Base-by-base conservation (phyloP, 192 early-diverging fungal species). In the Coemansia brasiliensis region DNA sequence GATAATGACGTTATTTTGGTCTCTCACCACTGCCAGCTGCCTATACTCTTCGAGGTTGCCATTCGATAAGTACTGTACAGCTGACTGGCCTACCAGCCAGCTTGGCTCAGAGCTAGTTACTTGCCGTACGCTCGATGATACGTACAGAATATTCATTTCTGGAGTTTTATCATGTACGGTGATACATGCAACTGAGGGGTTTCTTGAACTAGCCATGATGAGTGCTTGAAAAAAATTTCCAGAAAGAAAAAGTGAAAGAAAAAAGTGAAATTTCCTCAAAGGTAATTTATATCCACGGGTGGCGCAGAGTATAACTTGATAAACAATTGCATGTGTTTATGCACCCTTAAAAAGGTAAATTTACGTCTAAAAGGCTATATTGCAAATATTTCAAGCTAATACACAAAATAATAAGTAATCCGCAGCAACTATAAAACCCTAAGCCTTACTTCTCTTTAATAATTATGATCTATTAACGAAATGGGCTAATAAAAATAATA, bases 111-210 rank as follows among this genome's bases (percentile, higher is more conserved):
- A 65, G 2, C 49, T 32, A 1, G 65, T 41, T 2, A 42, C 51
- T 7, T 48, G 5, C 10, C 55, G 43, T 4, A 62, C 49, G 7
- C 42, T 64, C 3, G 73, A 69, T 3, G 73, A 69, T 4, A 65
- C 63, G 4, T 69, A 76, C 16, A 76, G 48, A 17, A 65, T 17
- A 4, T 63, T 53, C 73, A 76, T 61, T 10, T 63, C 56, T 1
- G 58, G 66, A 15, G 67, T 59, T 32, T 58, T 69, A 40, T 76
- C 67, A 17, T 76, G 73, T 2, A 76, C 46, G 1, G 58, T 66
- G 12, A 75, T 55, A 24, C 52, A 75, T 22, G n/a, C 40, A n/a
- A 29, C 1, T 0, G 39, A 26, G 6, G 27, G 32, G 5, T 11
- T 35, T 52, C 24, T 51, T 52, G 17, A n/a, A 18, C 29, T 52